Conservation (phyloP, 2,329 filamentous ascomycete genomes). For the Paecilomyces fulvus region DNA sequence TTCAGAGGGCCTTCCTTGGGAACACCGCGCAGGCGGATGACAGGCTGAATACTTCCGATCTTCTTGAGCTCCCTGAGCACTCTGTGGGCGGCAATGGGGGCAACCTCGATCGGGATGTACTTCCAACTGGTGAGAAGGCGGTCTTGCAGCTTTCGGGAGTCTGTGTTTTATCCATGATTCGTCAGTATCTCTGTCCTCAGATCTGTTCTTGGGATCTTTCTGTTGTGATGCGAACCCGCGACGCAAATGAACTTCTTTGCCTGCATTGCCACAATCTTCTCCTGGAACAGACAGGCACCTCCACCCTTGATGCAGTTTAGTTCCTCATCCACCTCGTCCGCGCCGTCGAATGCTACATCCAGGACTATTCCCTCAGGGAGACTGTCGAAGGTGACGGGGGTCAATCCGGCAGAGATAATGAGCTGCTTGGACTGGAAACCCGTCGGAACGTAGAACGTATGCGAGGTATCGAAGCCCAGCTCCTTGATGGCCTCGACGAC, state of each 20-base stretch:
- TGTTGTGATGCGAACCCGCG: slow-evolving; percentile 49
- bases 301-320: slow-evolving; percentile 97
- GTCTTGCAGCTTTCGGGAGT: slow-evolving; percentile 80
- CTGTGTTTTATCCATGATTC: slow-evolving; percentile 34
- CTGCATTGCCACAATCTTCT: slow-evolving; percentile 85
- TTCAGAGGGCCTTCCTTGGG: slow-evolving; percentile 75
- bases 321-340: slow-evolving; percentile 91
- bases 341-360: slow-evolving; percentile 91
- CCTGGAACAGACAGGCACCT: slow-evolving; percentile 94
- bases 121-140: slow-evolving; percentile 71
- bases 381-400: slow-evolving; percentile 68
- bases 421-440: slow-evolving; percentile 85
- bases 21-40: slow-evolving; percentile 62
- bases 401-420: slow-evolving; percentile 69
- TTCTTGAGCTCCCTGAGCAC: slow-evolving; percentile 64
- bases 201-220: not conserved
- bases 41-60: slow-evolving; percentile 64
- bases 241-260: slow-evolving; percentile 82
- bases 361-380: slow-evolving; percentile 58
- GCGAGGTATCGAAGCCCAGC: slow-evolving; percentile 34
- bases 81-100: slow-evolving; percentile 69
- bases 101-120: slow-evolving; percentile 84
- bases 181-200: not conserved
- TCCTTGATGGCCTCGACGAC: slow-evolving; percentile 57
- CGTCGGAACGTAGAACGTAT: slow-evolving; percentile 83